Percentiles rank a stretch among this genome's conserved stretches.
These are phyloP conservation scores for Glycyrrhiza uralensis DNA, from an alignment of 306 rosid genomes.

Conservation along the genomic window DNA sequence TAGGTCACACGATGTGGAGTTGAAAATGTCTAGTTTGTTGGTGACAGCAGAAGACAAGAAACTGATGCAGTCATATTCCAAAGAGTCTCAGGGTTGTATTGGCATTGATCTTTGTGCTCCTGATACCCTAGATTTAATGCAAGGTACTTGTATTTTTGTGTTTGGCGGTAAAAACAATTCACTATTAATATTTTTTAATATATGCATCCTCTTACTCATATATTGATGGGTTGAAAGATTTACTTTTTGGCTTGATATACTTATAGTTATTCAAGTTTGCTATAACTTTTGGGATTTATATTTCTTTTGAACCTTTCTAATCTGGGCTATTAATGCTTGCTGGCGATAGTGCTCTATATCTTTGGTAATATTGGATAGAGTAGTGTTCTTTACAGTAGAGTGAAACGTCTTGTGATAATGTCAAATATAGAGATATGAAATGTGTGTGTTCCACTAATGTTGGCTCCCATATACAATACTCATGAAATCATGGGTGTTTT, in stretches of 20 bases:
- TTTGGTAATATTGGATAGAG: neutral
- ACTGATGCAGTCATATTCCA: constrained; percentile 23
- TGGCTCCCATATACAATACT: neutral
- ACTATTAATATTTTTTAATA: constrained; percentile 2
- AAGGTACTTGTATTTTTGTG: constrained; percentile 41
- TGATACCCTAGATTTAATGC: constrained; percentile 43
- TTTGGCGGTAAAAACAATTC: constrained; percentile 8
- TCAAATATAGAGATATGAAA: neutral
- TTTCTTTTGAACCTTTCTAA: neutral
- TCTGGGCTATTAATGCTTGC: neutral
- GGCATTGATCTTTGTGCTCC: constrained; percentile 51
- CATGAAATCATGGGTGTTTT: neutral
- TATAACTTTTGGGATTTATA: neutral
- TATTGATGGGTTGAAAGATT: constrained; percentile 14
- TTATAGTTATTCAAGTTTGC: neutral
- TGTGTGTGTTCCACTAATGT: neutral
- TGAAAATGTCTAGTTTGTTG: constrained; percentile 29
- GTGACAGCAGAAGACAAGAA: constrained; percentile 33
- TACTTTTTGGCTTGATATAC: neutral
- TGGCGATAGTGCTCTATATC: neutral
- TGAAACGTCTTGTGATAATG: neutral
- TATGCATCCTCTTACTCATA: constrained; percentile 6
- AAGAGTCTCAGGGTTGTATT: constrained; percentile 30
- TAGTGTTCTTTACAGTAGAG: neutral
- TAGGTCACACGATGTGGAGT: constrained; percentile 45